phyloP scores from a whole-genome alignment of 2,329 filamentous ascomycete genomes.

The Trichoderma atrobrunneum region DNA sequence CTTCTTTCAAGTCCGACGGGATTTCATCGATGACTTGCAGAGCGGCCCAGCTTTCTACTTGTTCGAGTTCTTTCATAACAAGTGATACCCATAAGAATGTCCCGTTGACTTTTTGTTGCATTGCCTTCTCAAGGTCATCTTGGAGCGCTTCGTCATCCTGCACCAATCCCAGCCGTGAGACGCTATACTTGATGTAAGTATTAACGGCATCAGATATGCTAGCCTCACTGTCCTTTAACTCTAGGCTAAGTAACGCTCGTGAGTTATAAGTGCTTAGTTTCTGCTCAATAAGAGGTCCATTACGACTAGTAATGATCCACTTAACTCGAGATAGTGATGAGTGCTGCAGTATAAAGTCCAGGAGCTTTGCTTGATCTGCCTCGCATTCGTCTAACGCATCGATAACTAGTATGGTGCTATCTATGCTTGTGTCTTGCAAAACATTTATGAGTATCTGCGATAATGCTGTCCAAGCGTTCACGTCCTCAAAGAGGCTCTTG shows the following conservation, averaged over 20 bases:
- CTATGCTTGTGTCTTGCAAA: slow-evolving; percentile 36
- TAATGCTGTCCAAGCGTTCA: slow-evolving; percentile 37
- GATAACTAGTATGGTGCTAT: background rate
- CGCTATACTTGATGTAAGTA: background rate
- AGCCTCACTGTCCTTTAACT: background rate
- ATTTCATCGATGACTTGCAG: background rate
- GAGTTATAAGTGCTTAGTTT: background rate
- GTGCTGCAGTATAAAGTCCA: background rate
- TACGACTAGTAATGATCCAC: background rate
- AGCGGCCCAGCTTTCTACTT: background rate
- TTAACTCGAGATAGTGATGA: background rate
- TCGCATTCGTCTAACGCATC: background rate
- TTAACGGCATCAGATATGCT: background rate
- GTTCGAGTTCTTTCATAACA: background rate
- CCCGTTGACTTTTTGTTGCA: background rate
- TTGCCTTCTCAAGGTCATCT: background rate
- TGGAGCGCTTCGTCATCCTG: background rate
- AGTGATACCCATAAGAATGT: background rate
- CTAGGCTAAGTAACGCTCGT: background rate
- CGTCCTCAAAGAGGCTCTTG: slow-evolving; percentile 38
- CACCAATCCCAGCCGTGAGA: background rate
- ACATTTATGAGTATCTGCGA: slow-evolving; percentile 34
- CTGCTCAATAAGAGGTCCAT: background rate
- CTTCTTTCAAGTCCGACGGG: background rate
- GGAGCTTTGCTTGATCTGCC: background rate